Evolutionary conservation across 78 protist species (phyloP).

Genomic region (Dictyostelium firmibasis): DNA sequence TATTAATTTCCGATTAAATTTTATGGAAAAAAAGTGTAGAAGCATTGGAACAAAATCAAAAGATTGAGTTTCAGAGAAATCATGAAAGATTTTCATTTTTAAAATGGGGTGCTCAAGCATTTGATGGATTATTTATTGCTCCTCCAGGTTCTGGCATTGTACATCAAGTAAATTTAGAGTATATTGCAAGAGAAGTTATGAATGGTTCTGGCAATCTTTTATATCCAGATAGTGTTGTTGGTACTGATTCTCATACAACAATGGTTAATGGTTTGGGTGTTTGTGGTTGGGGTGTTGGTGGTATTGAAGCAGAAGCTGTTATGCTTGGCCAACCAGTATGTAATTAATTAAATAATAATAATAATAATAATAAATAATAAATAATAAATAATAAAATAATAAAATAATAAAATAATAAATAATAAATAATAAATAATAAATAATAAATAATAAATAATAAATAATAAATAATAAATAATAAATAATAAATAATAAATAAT

Average conservation of each 20-base stretch:
- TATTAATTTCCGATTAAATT: neutral
- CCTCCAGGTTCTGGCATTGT: constrained; percentile 96
- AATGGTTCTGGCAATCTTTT: constrained; percentile 67
- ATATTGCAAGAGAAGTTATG: constrained; percentile 90
- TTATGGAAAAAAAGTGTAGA: constrained; percentile 12
- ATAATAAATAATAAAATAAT: neutral
- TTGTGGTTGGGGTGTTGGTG: constrained; percentile 93
- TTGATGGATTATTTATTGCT: constrained; percentile 83
- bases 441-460: no score
- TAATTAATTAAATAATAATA: neutral
- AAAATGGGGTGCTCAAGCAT: constrained; percentile 91
- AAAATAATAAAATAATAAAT: neutral
- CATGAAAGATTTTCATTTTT: constrained; percentile 90
- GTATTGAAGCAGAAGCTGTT: constrained; percentile 94
- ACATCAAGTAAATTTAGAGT: constrained; percentile 96
- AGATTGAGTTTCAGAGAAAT: constrained; percentile 88
- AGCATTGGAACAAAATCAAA: constrained; percentile 82
- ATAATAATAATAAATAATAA: no score
- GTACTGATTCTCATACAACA: constrained; percentile 93
- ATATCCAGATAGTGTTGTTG: constrained; percentile 93
- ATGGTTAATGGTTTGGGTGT: constrained; percentile 94
- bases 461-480: no score
- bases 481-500: no score
- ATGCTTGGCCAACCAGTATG: constrained; percentile 90
- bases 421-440: no score